These are phyloP conservation scores for Claviceps humidiphila DNA, from an alignment of 2,329 filamentous ascomycete species.

Conservation along the genomic window DNA sequence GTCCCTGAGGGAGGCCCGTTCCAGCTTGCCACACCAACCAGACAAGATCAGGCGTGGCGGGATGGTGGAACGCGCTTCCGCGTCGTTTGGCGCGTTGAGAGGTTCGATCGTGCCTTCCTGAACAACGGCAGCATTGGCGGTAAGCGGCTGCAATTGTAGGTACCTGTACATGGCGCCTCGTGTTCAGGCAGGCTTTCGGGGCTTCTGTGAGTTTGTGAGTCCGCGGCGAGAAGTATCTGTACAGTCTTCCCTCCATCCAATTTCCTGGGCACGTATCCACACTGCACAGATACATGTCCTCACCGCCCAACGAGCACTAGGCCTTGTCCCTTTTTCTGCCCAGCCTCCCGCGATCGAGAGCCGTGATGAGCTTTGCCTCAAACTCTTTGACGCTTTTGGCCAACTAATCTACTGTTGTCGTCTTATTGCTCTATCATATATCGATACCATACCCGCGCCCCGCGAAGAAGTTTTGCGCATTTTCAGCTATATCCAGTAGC, in stretches of 20 bases:
- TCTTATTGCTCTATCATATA: background rate
- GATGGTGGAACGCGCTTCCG: constrained; percentile 15
- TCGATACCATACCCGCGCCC: background rate
- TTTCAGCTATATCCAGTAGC: background rate
- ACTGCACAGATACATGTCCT: background rate
- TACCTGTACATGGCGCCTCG: background rate
- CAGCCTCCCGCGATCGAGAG: constrained; percentile 3
- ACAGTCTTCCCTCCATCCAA: background rate
- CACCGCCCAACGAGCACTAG: constrained; percentile 7
- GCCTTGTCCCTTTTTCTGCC: constrained; percentile 9
- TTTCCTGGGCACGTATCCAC: background rate
- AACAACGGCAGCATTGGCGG: background rate
- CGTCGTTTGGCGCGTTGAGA: constrained; percentile 17
- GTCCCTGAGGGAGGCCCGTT: background rate
- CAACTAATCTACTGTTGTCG: background rate
- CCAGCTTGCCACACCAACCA: background rate
- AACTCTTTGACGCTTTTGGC: background rate
- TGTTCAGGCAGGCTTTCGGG: too few species aligned
- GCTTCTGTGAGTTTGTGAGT: too few species aligned
- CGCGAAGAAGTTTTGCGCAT: constrained; percentile 1
- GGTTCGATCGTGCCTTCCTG: constrained; percentile 7
- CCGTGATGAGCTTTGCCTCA: constrained; percentile 9
- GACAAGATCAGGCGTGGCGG: background rate
- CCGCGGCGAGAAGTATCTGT: background rate
- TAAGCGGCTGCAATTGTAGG: background rate